Evolutionary conservation across 2,329 filamentous ascomycete species (phyloP), one percentile per base, ranked within the genome.

Genomic region (Aspergillus sp.): DNA sequence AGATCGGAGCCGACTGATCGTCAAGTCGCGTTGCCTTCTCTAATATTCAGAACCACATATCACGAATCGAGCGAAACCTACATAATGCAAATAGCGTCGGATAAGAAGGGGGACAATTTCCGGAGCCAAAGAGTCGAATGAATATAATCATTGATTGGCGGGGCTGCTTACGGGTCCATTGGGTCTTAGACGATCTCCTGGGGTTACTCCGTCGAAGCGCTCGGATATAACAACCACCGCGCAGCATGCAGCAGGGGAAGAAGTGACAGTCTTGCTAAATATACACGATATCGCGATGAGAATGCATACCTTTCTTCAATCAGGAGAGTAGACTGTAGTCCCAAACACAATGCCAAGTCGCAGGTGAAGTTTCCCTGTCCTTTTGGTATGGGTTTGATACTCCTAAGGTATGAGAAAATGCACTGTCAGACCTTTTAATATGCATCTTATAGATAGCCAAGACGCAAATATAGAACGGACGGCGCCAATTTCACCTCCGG

Each of bases 21-120:
- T 44, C 27, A 30, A 27, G 30, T 11, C 39, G 27, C 52, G 10
- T 39, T 44, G 19, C 36, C 52, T 27, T 30, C 8, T 21, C 53
- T 27, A 23, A 23, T 6, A 3, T 5, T 41, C 15, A 30, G 23
- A 44, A 44, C 53, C 53, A 55, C 6, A 21, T 13, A 11, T 55
- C 5, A 13, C 21, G 53, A 39, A 19, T 55, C 53, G 21, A 47
- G 39, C 32, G 41, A 55, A 55, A n/a, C 53, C 44, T 55, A 36
- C 21, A 36, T 23, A 25, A 30, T 25, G 44, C 39, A 55, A 10
- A 55, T 17, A 55, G 15, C n/a, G 15, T 32, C 32, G 47, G 47
- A 30, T 17, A 2, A 30, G 8, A 32, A 32, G 47, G 11, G 36
- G 23, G 10, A 21, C 30, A 55, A 55, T 55, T 55, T 55, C 53